A percentile compares a stretch with the other conserved stretches of the same genome.
Conservation (phyloP, 305 asterid genomes). For the Fraxinus dipetala region DNA sequence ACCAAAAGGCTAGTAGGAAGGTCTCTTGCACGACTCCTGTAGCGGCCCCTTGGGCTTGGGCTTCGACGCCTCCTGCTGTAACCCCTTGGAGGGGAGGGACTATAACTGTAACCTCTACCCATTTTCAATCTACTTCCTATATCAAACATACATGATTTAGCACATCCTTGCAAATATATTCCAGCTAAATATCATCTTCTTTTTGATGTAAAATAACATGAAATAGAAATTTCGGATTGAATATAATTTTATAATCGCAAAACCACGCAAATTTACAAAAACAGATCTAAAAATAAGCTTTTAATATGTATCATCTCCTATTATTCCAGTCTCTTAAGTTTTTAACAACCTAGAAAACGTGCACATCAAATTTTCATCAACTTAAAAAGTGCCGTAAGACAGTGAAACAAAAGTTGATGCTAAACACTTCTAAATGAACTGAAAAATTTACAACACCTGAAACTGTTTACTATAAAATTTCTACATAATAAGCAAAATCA, state of each 20-base stretch:
- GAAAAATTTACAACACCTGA: background rate
- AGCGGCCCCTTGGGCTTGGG: conserved; percentile 50
- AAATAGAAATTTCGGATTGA: background rate
- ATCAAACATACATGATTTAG: background rate
- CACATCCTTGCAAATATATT: background rate
- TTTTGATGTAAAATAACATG: background rate
- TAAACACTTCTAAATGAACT: background rate
- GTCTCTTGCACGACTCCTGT: conserved; percentile 42
- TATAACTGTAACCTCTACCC: conserved; percentile 67
- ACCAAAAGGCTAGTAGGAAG: conserved; percentile 74
- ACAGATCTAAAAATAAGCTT: background rate
- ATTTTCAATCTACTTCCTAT: conserved; percentile 32
- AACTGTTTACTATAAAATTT: background rate
- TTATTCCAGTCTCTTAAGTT: background rate
- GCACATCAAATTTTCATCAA: background rate
- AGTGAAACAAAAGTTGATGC: background rate
- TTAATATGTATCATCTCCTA: background rate
- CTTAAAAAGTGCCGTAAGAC: background rate
- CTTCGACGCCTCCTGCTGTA: conserved; percentile 50
- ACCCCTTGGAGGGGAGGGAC: conserved; percentile 57
- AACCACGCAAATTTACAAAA: background rate
- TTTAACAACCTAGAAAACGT: background rate
- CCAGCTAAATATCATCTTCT: background rate
- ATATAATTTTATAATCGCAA: background rate
- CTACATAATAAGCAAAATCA: background rate